Percentiles rank a stretch among this genome's conserved stretches.
These are phyloP conservation scores for Mucor saturninus DNA, from an alignment of 371 early-diverging fungal genomes.

Conservation along the genomic window DNA sequence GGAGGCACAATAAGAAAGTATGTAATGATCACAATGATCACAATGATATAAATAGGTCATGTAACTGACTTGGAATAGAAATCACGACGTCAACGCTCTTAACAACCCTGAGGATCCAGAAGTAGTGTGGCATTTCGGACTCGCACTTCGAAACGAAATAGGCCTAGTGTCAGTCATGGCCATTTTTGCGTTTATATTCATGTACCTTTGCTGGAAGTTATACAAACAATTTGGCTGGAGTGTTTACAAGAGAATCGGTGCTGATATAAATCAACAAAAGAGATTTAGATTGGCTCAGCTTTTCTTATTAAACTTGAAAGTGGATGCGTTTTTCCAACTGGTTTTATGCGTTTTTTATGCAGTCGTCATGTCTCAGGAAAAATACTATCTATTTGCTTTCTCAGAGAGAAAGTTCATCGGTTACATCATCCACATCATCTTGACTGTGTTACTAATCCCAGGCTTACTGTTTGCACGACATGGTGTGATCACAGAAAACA, in stretches of 20 bases:
- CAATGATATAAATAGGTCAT: neutral
- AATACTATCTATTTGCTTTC: slow-evolving; percentile 31
- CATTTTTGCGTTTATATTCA: slow-evolving; percentile 33
- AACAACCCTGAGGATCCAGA: slow-evolving; percentile 21
- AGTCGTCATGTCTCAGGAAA: slow-evolving; percentile 51
- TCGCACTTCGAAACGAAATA: slow-evolving; percentile 45
- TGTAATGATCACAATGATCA: neutral
- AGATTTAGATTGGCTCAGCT: slow-evolving; percentile 44
- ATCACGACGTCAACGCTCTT: slow-evolving; percentile 18
- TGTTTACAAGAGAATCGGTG: slow-evolving; percentile 51
- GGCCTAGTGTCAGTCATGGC: slow-evolving; percentile 31
- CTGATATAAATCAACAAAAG: slow-evolving; percentile 47
- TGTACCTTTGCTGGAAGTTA: slow-evolving; percentile 34
- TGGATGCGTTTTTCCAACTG: slow-evolving; percentile 55
- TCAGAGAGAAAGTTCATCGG: slow-evolving; percentile 28
- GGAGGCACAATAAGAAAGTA: slow-evolving; percentile 49
- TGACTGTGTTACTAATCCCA: slow-evolving; percentile 45
- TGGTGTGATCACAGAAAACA: slow-evolving; percentile 41
- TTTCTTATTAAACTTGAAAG: slow-evolving; percentile 42
- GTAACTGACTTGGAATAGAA: slow-evolving; percentile 21
- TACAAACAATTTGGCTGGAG: slow-evolving; percentile 54
- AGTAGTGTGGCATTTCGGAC: slow-evolving; percentile 22
- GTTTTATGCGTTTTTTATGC: slow-evolving; percentile 53
- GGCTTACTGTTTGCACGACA: slow-evolving; percentile 43
- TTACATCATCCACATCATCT: slow-evolving; percentile 45